phyloP scores from a whole-genome alignment of 306 rosid species.

The Quillaja saponaria region DNA sequence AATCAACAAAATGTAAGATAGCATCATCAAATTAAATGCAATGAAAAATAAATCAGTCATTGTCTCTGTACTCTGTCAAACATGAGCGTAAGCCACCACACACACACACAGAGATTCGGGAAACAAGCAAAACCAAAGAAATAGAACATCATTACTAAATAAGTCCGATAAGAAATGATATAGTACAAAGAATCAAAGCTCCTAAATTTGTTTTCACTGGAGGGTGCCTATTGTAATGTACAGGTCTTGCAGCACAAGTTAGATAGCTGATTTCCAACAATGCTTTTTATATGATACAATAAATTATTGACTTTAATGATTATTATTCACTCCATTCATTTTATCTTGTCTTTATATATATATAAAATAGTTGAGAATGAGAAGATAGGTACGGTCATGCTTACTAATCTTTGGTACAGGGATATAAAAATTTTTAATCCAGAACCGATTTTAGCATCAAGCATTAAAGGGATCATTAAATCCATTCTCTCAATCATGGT shows the following conservation, averaged over 20 bases:
- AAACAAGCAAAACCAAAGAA: neutral
- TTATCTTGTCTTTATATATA: too few relatives aligned
- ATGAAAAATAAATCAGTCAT: slow-evolving; percentile 1
- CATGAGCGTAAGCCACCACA: neutral
- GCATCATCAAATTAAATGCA: neutral
- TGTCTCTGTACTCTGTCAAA: neutral
- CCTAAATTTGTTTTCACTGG: neutral
- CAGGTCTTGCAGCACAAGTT: neutral
- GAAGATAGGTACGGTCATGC: too few relatives aligned
- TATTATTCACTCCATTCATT: too few relatives aligned
- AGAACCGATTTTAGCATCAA: neutral
- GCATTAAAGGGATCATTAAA: slow-evolving; percentile 3
- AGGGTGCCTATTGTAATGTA: neutral
- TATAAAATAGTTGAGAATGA: too few relatives aligned
- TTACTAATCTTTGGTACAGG: too few relatives aligned
- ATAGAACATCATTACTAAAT: neutral
- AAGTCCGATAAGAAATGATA: neutral
- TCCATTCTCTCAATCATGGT: neutral
- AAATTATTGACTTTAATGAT: neutral
- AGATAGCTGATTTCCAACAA: neutral
- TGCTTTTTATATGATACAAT: neutral
- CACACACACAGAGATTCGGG: slow-evolving; percentile 5
- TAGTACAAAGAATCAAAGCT: neutral
- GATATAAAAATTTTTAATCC: too few relatives aligned
- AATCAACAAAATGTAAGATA: slow-evolving; percentile 1